phyloP scores from a whole-genome alignment of 1,139 yeast genomes.

The Casaregolazyma suthepensis region DNA sequence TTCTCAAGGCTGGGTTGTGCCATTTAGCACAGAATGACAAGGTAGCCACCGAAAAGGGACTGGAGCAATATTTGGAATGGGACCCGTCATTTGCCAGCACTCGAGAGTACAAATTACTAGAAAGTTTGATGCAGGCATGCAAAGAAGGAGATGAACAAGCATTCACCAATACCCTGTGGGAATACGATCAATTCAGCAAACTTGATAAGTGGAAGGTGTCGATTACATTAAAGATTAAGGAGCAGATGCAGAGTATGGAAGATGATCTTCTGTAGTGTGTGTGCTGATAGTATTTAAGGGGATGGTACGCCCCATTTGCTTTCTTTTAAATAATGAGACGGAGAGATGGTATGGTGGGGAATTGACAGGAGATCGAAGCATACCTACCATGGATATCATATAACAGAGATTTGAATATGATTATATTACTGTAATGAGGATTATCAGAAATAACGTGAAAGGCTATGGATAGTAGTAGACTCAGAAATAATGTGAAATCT shows the following conservation, averaged over 20 bases:
- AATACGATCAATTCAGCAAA: conserved; percentile 81
- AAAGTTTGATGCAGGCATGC: conserved; percentile 63
- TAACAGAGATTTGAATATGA: too few species aligned
- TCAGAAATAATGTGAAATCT: too few species aligned
- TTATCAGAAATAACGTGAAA: too few species aligned
- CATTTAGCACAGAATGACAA: conserved; percentile 72
- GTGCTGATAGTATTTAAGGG: not conserved
- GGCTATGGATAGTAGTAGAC: too few species aligned
- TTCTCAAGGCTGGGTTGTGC: conserved; percentile 76
- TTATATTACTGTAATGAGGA: too few species aligned
- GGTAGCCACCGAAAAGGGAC: conserved; percentile 75
- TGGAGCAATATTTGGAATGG: conserved; percentile 58
- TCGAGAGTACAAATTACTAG: conserved; percentile 62
- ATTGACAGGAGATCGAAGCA: not conserved
- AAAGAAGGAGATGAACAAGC: conserved; percentile 74
- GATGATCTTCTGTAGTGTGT: conserved; percentile 39
- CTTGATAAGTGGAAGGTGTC: conserved; percentile 93
- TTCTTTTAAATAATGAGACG: not conserved
- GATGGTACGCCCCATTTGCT: not conserved
- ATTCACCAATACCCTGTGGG: conserved; percentile 69
- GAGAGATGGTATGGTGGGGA: not conserved
- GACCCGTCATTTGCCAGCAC: conserved; percentile 77
- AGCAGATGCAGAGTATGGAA: conserved; percentile 63
- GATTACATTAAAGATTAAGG: conserved; percentile 74
- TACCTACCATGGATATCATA: too few species aligned